phyloP scores from a whole-genome alignment of 2,329 filamentous ascomycete genomes.

The Leptographium radiaticola region DNA sequence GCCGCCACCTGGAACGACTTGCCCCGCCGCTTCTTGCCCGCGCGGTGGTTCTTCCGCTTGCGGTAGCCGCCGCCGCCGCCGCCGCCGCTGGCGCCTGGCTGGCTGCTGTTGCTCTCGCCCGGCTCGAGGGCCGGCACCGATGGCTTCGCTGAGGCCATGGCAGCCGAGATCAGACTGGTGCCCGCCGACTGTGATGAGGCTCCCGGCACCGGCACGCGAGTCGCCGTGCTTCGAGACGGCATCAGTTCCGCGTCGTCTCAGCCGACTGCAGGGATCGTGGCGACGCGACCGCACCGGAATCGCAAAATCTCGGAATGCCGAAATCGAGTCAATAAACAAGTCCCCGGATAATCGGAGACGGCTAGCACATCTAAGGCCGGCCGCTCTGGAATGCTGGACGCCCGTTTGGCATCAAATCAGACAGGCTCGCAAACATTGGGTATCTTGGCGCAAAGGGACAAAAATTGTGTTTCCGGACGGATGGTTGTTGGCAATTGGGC shows the following conservation, averaged over 20 bases:
- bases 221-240: background rate
- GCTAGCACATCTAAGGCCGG: background rate
- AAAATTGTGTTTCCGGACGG: background rate
- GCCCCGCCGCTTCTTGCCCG: slow-evolving; percentile 65
- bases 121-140: background rate
- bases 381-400: background rate
- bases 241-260: background rate
- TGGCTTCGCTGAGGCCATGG: background rate
- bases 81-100: background rate
- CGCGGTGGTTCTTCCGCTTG: slow-evolving; percentile 64
- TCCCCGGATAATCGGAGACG: background rate
- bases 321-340: background rate
- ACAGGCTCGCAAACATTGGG: background rate
- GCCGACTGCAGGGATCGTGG: background rate
- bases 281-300: no score
- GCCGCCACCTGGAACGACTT: slow-evolving; percentile 52
- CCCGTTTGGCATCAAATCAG: background rate
- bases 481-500: no score
- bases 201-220: background rate
- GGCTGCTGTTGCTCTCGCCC: background rate
- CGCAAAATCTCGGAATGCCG: background rate
- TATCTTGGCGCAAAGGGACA: background rate
- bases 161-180: background rate
- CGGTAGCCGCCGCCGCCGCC: slow-evolving; percentile 3
- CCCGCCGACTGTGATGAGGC: background rate